Evolutionary conservation across 1,284 basidiomycete species (phyloP).

Genomic region (Marasmius fiardii): DNA sequence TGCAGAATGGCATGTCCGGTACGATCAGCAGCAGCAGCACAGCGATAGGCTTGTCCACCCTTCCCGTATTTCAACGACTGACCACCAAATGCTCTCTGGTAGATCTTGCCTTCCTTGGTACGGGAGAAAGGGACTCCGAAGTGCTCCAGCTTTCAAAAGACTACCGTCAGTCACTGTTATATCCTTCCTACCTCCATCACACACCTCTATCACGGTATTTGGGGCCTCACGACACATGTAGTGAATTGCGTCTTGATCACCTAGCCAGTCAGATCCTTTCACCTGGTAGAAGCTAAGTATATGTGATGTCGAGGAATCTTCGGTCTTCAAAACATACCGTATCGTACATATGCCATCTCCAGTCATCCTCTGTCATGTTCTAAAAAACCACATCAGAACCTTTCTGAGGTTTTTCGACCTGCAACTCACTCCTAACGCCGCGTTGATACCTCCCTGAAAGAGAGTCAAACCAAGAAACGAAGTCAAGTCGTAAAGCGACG

Average conservation of each 20-base stretch:
- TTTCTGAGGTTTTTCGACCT: neutral
- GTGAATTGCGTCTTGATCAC: constrained; percentile 99
- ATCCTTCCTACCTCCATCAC: constrained; percentile 16
- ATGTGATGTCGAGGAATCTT: constrained; percentile 6
- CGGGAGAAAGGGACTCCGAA: constrained; percentile 99
- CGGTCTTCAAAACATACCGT: constrained; percentile 60
- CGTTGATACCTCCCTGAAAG: constrained; percentile 92
- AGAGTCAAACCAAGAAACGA: constrained; percentile 18
- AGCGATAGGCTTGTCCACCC: constrained; percentile 99
- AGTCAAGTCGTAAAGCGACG: constrained; percentile 19
- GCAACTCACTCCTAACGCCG: constrained; percentile 86
- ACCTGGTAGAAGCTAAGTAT: constrained; percentile 47
- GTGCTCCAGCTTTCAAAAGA: constrained; percentile 81
- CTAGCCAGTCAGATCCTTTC: constrained; percentile 99
- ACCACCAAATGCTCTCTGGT: constrained; percentile 99
- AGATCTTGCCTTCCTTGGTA: constrained; percentile 99
- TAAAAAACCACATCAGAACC: constrained; percentile 27
- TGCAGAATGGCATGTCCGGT: constrained; percentile 98
- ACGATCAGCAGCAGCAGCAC: constrained; percentile 97
- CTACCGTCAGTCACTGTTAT: constrained; percentile 13
- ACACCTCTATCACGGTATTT: constrained; percentile 86
- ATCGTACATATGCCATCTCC: constrained; percentile 99
- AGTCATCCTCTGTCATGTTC: constrained; percentile 99
- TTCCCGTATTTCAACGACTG: constrained; percentile 98
- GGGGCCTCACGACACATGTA: constrained; percentile 99